These are phyloP conservation scores for Solanum dulcamara DNA, from an alignment of 257 asterid species.

Conservation along the genomic window DNA sequence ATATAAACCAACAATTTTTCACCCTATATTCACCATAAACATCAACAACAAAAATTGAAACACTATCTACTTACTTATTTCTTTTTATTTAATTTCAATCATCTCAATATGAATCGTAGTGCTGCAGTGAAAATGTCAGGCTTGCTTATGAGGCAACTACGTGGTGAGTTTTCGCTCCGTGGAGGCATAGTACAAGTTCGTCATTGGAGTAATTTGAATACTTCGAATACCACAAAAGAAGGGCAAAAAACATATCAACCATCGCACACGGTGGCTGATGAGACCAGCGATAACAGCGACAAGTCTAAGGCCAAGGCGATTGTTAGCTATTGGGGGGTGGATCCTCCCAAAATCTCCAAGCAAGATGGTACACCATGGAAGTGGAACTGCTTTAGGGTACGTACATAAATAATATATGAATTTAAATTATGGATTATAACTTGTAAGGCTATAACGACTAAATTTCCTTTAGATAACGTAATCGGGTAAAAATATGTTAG, in stretches of 20 bases:
- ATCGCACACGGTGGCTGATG: neutral
- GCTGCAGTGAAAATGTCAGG: slow-evolving; percentile 17
- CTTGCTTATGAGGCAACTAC: slow-evolving; percentile 12
- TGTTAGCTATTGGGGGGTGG: slow-evolving; percentile 67
- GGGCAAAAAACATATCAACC: slow-evolving; percentile 10
- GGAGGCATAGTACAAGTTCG: slow-evolving; percentile 2
- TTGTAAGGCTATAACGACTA: neutral
- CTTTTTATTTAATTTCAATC: neutral
- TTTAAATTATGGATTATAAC: neutral
- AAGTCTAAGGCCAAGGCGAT: slow-evolving; percentile 2
- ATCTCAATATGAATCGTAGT: slow-evolving; percentile 21
- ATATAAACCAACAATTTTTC: neutral
- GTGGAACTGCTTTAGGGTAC: slow-evolving; percentile 63
- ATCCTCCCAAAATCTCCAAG: slow-evolving; percentile 27
- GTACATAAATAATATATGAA: neutral
- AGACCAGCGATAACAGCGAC: neutral
- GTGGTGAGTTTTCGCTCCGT: neutral
- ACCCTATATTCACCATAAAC: neutral
- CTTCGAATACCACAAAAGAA: neutral
- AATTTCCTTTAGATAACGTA: neutral
- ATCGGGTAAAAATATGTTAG: neutral
- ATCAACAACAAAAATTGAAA: neutral
- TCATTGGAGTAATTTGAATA: slow-evolving; percentile 16
- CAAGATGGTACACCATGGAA: slow-evolving; percentile 65
- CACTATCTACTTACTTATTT: neutral